Evolutionary conservation across 208 protist genomes (phyloP), one percentile per base, ranked within the genome.

Genomic region (Porcisia deanei): DNA sequence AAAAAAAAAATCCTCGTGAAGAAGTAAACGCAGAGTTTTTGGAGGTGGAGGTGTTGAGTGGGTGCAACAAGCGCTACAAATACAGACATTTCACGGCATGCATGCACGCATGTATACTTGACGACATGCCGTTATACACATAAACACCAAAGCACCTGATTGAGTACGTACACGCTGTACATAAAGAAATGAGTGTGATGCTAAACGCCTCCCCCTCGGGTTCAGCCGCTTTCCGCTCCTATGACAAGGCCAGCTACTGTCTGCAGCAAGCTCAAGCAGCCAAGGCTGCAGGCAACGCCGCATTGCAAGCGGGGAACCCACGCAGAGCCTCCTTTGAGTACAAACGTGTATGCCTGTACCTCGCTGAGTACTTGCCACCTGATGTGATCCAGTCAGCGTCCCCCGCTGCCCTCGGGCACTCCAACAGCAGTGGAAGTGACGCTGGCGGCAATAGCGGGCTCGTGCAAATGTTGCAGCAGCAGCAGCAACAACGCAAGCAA

Each of bases 291-390:
- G 91, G 91, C 39, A 93, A 86, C 57, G 72, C 60, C 0, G 80
- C 87, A 16, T 67, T 96, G 7, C 64, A 83, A n/a, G 72, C 64
- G 0, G 80, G 82, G 14, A 81, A 91, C 58, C 68, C 86, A 12
- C 70, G 77, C 1, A 47, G 67, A 4, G 91, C 91, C 7, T 75
- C 80, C 34, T 96, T 96, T 73, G 58, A 84, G 64, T 96, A 96
- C 79, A 94, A 93, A 64, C 85, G 84, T 34, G 91, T 88, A 16
- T 92, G 85, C 71, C 77, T 96, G 25, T 84, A 86, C 74, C 76
- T 94, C 18, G 80, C 82, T 0, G 89, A 93, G 61, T 92, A 89
- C 79, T 67, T 94, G 41, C 86, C 85, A 3, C 5, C n/a, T 0
- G 59, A 64, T 10, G 72, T 84, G 25, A 58, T 49, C 8, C 45